Evolutionary conservation across 2,329 filamentous ascomycete species (phyloP), one percentile per base, ranked within the genome.

Genomic region (Lecanoromycetidae sp.): DNA sequence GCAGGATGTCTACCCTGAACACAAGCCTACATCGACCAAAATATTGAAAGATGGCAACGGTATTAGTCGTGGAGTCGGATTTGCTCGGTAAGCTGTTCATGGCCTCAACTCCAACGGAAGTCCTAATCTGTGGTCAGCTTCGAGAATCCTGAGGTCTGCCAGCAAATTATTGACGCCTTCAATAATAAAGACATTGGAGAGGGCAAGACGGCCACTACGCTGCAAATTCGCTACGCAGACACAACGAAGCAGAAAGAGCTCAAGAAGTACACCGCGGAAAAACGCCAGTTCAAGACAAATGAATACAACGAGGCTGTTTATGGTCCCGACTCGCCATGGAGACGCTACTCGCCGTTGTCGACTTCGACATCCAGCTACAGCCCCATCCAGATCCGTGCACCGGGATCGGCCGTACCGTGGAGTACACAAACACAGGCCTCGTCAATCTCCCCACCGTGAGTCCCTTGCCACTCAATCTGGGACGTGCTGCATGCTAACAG

Each of bases 151-250:
- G 85, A 93, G 0, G 74, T 93, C 56, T 96, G 91, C 56, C 88
- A 96, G 57, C 79, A 87, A 56, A 81, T 98, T 56, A 87, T 98
- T 64, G 73, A 75, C 57, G 80, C 83, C 54, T 98, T 84, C 67
- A 88, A 94, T 66, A 49, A 49, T 20, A 52, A 49, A 37, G 90
- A 91, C 54, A 71, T 80, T 56, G 70, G 76, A 25, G 75, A 85
- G 55, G 84, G 84, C 33, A 79, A 84, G 27, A 86, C 94, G 58
- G 79, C 82, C 23, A 77, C 91, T 55, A 80, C 88, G 54, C 78
- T 91, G 67, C 88, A 95, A 67, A 87, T 98, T 57, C 88, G 91
- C 55, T 98, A 94, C 63, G 90, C 93, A 53, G 91, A 98, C 61
- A 98, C 91, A 30, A 86, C 91, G 46, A 84, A 90, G 53, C 91